Evolutionary conservation across 23 red algal species (phyloP).

Genomic region (Chondrus crispus): DNA sequence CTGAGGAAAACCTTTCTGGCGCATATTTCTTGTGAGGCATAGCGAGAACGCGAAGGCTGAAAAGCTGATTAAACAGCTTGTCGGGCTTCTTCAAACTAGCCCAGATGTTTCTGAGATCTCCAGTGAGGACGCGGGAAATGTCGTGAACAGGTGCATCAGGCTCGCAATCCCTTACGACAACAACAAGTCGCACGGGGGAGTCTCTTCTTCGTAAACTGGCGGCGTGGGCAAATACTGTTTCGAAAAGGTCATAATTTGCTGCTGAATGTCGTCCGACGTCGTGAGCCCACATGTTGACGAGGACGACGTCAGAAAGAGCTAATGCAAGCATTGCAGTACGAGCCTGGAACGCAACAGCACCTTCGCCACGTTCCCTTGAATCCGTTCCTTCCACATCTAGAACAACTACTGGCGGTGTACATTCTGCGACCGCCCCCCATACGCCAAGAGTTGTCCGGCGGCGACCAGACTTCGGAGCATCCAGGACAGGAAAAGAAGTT

Average conservation of each 20-base stretch:
- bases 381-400: slow-evolving; percentile 98
- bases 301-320: slow-evolving; percentile 69
- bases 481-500: slow-evolving; percentile 91
- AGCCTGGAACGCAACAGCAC: slow-evolving; percentile 66
- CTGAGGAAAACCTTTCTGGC: slow-evolving; percentile 19
- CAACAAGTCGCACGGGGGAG: slow-evolving; percentile 49
- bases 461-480: slow-evolving; percentile 67
- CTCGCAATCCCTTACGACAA: slow-evolving; percentile 85
- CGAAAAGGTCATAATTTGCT: slow-evolving; percentile 84
- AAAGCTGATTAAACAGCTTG: slow-evolving; percentile 36
- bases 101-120: slow-evolving; percentile 81
- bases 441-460: slow-evolving; percentile 89
- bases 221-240: slow-evolving; percentile 79
- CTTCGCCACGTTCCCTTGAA: slow-evolving; percentile 88
- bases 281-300: slow-evolving; percentile 95
- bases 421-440: slow-evolving; percentile 33
- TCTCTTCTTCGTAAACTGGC: slow-evolving; percentile 23
- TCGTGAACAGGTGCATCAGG: slow-evolving; percentile 49
- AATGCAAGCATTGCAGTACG: slow-evolving; percentile 83
- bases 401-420: slow-evolving; percentile 29
- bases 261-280: slow-evolving; percentile 91
- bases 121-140: slow-evolving; percentile 63
- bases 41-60: slow-evolving; percentile 58
- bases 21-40: slow-evolving; percentile 74
- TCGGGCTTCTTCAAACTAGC: not conserved